A percentile compares a stretch with the other conserved stretches of the same genome.
phyloP scores from a whole-genome alignment of 2,329 filamentous ascomycete genomes.

The Hypoxylon sp. region DNA sequence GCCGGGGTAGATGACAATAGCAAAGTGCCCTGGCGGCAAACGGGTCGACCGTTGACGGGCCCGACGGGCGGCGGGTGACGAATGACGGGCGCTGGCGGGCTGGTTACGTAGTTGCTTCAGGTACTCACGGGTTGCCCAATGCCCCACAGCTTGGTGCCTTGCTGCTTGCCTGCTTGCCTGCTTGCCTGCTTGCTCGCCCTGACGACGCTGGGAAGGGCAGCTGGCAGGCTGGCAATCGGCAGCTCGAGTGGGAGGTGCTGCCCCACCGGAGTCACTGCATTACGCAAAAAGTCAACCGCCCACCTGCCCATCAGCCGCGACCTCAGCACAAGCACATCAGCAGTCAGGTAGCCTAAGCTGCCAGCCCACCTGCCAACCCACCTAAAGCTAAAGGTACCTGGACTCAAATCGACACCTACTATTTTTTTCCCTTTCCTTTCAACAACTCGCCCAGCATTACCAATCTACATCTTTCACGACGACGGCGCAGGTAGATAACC shows the following conservation, averaged over 20 bases:
- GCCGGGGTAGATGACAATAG: too few relatives aligned
- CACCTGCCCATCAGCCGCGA: constrained; percentile 33
- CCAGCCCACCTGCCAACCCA: too few relatives aligned
- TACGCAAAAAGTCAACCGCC: constrained; percentile 35
- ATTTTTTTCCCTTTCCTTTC: constrained; percentile 24
- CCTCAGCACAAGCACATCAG: too few relatives aligned
- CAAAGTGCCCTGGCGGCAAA: too few relatives aligned
- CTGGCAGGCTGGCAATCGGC: too few relatives aligned
- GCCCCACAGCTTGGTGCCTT: constrained; percentile 2
- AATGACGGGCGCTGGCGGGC: too few relatives aligned
- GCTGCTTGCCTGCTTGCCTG: too few relatives aligned
- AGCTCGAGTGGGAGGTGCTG: constrained; percentile 10
- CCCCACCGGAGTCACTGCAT: constrained; percentile 32
- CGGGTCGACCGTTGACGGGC: too few relatives aligned
- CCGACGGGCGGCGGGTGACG: too few relatives aligned
- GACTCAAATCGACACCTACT: constrained; percentile 20
- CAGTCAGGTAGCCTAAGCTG: too few relatives aligned
- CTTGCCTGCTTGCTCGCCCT: too few relatives aligned
- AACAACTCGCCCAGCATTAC: constrained; percentile 22
- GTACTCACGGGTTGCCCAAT: neutral
- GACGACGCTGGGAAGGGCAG: too few relatives aligned
- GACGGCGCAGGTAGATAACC: constrained; percentile 14
- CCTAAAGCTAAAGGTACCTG: neutral
- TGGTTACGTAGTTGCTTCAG: neutral
- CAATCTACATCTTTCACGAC: constrained; percentile 20